Evolutionary conservation across 768 basidiomycete genomes (phyloP), one percentile per base, ranked within the genome.

Genomic region (Mycena polygramma): DNA sequence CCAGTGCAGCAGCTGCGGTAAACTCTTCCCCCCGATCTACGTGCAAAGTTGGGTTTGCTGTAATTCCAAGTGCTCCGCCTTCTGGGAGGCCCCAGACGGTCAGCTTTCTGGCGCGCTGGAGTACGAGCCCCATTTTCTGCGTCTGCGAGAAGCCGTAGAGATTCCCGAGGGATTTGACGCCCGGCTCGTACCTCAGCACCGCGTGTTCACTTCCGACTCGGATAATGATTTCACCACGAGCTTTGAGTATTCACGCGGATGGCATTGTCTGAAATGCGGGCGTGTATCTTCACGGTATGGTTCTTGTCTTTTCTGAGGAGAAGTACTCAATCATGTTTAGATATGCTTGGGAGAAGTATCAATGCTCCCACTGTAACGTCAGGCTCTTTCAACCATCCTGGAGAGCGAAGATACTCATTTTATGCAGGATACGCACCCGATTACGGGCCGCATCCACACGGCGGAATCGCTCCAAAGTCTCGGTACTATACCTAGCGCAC

Each of bases 191-290:
- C 65, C 55, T 15, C 24, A 30, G 22, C 52, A 17, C 15, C 52
- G 19, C 26, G 26, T 35, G 1, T 20, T 51, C 1, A 9, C 36
- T 4, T 3, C 39, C 17, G 30, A 45, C 17, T 9, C 30, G 30
- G 30, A 30, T 2, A 30, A 30, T 30, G 30, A 36, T 8, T 30
- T 45, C 15, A 54, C 52, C 0, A 54, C 52, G 5, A 59, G 37
- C 22, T 49, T 17, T 19, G 20, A 7, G 19, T 51, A 51, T 24
- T 48, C 48, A 0, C 22, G 65, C 0, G 67, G 67, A 10, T 68
- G 59, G 59, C 60, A 68, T 24, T 68, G 66, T 24, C 1, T 46
- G 17, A 19, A 35, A 5, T 68, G 66, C n/a, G 67, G 67, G 7
- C 67, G 67, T 0, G 30, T 63, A 3, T 68, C 67, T 35, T 68